Conservation (phyloP, 2,329 filamentous ascomycete species). For the Parafenestella ontariensis region DNA sequence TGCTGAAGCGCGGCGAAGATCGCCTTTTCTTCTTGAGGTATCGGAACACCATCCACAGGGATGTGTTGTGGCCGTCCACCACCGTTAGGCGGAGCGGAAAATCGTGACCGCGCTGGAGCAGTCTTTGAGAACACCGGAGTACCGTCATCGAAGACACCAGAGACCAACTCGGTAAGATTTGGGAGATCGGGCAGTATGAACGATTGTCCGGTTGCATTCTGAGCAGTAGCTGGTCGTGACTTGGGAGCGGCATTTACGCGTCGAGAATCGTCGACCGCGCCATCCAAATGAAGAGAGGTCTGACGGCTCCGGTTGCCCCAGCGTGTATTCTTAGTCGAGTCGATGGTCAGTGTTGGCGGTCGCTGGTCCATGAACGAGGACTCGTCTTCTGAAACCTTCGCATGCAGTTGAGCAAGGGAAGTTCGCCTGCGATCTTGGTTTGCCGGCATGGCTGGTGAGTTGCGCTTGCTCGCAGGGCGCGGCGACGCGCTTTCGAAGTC, state of each 20-base stretch:
- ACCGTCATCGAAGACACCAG: slow-evolving; percentile 64
- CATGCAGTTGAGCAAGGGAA: slow-evolving; percentile 64
- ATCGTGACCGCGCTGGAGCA: slow-evolving; percentile 61
- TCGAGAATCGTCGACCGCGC: slow-evolving; percentile 27
- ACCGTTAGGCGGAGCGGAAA: slow-evolving; percentile 54
- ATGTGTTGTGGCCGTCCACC: slow-evolving; percentile 48
- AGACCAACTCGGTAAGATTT: slow-evolving; percentile 68
- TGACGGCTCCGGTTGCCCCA: slow-evolving; percentile 58
- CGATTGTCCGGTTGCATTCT: slow-evolving; percentile 63
- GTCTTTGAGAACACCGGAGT: slow-evolving; percentile 63
- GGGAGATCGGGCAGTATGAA: slow-evolving; percentile 68
- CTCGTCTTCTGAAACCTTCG: slow-evolving; percentile 60
- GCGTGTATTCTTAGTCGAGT: slow-evolving; percentile 59
- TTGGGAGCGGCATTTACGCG: slow-evolving; percentile 30
- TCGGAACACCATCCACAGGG: slow-evolving; percentile 61
- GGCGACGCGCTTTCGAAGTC: slow-evolving; percentile 49
- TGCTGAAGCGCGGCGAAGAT: slow-evolving; percentile 67
- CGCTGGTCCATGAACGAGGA: slow-evolving; percentile 61
- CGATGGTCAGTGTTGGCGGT: slow-evolving; percentile 52
- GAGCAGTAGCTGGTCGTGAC: slow-evolving; percentile 51
- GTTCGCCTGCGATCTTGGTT: slow-evolving; percentile 52
- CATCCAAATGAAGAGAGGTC: slow-evolving; percentile 48
- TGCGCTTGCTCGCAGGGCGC: slow-evolving; percentile 48
- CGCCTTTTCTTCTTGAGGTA: slow-evolving; percentile 68
- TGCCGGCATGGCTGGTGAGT: slow-evolving; percentile 40